Evolutionary conservation across 2,329 filamentous ascomycete genomes (phyloP).

Genomic region (Aspergillus fumigatus): DNA sequence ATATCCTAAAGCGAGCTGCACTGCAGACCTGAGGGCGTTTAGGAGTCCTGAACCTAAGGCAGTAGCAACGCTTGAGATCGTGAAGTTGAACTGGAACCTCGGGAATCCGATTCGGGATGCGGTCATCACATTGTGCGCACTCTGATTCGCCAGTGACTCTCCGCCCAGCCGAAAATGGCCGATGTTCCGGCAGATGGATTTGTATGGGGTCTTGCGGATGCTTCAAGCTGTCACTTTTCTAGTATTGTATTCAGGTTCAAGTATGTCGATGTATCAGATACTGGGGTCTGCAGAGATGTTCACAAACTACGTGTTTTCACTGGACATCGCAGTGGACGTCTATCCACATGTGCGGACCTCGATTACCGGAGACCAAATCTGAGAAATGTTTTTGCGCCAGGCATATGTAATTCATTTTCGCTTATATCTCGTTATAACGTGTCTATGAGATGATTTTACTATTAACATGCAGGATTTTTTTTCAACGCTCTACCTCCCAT

Average conservation of each 20-base stretch:
- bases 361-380: constrained; percentile 1
- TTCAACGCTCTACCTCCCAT: constrained; percentile 14
- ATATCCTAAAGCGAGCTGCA: neutral
- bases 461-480: neutral
- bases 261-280: neutral
- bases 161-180: constrained; percentile 39
- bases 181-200: constrained; percentile 19
- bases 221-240: neutral
- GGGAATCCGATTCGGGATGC: constrained; percentile 36
- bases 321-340: neutral
- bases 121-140: constrained; percentile 33
- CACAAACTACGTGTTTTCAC: neutral
- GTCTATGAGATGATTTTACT: neutral
- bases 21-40: neutral
- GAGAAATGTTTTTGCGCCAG: constrained; percentile 11
- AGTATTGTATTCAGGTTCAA: neutral
- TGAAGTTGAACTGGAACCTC: constrained; percentile 34
- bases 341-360: neutral
- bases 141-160: constrained; percentile 32
- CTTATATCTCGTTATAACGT: neutral
- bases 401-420: neutral
- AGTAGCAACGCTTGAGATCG: constrained; percentile 5
- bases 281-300: neutral
- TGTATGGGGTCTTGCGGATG: neutral
- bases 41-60: neutral